Conservation (phyloP, 2,329 filamentous ascomycete species). For the Cladophialophora immunda region DNA sequence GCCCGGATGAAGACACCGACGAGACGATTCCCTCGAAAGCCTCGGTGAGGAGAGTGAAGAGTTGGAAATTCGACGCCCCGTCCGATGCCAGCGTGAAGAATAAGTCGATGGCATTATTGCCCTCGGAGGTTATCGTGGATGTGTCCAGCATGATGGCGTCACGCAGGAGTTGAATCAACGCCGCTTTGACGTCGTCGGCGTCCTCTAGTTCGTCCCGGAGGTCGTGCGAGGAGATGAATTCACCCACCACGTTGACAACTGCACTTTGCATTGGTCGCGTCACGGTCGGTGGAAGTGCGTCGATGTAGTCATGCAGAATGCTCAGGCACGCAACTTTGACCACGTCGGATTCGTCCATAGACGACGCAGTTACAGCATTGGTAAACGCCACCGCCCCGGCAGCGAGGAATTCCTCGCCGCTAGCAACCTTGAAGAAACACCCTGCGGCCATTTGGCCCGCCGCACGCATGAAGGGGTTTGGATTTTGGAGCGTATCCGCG, state of each 20-base stretch:
- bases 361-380: slow-evolving; percentile 75
- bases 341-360: slow-evolving; percentile 79
- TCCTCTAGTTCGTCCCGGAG: slow-evolving; percentile 79
- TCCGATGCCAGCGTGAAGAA: slow-evolving; percentile 90
- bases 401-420: slow-evolving; percentile 51
- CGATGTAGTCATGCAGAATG: slow-evolving; percentile 75
- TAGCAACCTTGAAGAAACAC: slow-evolving; percentile 74
- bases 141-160: slow-evolving; percentile 84
- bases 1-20: slow-evolving; percentile 59
- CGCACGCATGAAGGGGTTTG: slow-evolving; percentile 81
- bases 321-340: slow-evolving; percentile 93
- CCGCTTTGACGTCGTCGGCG: slow-evolving; percentile 89
- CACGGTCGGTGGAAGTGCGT: slow-evolving; percentile 59
- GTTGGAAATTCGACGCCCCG: slow-evolving; percentile 88
- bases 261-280: slow-evolving; percentile 67
- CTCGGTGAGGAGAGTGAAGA: slow-evolving; percentile 86
- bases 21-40: slow-evolving; percentile 86
- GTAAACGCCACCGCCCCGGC: slow-evolving; percentile 58
- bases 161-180: slow-evolving; percentile 84
- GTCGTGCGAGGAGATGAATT: slow-evolving; percentile 82
- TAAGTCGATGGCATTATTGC: slow-evolving; percentile 75
- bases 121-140: slow-evolving; percentile 68
- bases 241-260: slow-evolving; percentile 68
- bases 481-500: slow-evolving; percentile 74
- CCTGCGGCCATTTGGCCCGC: slow-evolving; percentile 88